A percentile compares a stretch with the other conserved stretches of the same genome.
These are phyloP conservation scores for Talaromyces liani DNA, from an alignment of 495 filamentous ascomycete species.

Conservation along the genomic window DNA sequence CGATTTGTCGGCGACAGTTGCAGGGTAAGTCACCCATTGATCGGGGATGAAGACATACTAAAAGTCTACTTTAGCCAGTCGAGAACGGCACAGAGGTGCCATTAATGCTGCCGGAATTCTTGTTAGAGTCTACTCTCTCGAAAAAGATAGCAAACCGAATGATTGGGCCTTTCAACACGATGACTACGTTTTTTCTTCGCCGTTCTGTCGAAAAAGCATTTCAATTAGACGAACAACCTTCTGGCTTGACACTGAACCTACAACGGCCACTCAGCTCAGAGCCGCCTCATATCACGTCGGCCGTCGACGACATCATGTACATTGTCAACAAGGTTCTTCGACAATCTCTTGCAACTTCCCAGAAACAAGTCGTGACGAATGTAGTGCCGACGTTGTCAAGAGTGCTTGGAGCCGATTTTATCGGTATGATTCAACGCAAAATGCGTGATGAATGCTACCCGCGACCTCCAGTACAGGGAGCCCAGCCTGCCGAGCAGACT, in stretches of 20 bases:
- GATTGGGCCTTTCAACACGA: constrained; percentile 67
- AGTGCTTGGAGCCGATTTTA: constrained; percentile 86
- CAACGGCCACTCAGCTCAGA: constrained; percentile 59
- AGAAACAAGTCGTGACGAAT: constrained; percentile 61
- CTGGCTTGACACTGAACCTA: constrained; percentile 65
- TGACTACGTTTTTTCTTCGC: constrained; percentile 94
- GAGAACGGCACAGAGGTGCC: constrained; percentile 20
- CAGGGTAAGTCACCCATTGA: constrained; percentile 46
- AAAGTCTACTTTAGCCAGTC: constrained; percentile 14
- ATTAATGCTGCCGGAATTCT: constrained; percentile 53
- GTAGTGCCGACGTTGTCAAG: constrained; percentile 75
- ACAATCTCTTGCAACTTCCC: constrained; percentile 77
- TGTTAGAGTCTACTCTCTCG: constrained; percentile 65
- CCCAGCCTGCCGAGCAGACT: constrained; percentile 73
- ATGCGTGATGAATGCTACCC: constrained; percentile 96
- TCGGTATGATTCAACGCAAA: constrained; percentile 93
- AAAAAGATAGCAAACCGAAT: constrained; percentile 70
- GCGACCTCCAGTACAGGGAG: constrained; percentile 62
- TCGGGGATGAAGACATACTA: constrained; percentile 27
- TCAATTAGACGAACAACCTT: constrained; percentile 91
- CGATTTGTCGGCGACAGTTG: constrained; percentile 83
- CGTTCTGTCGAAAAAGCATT: constrained; percentile 95
- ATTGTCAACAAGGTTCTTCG: constrained; percentile 89
- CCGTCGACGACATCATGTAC: constrained; percentile 99
- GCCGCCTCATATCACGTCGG: constrained; percentile 86